A percentile compares a stretch with the other conserved stretches of the same genome.
Conservation (phyloP, 2,329 filamentous ascomycete genomes). For the Colletotrichum magnum region DNA sequence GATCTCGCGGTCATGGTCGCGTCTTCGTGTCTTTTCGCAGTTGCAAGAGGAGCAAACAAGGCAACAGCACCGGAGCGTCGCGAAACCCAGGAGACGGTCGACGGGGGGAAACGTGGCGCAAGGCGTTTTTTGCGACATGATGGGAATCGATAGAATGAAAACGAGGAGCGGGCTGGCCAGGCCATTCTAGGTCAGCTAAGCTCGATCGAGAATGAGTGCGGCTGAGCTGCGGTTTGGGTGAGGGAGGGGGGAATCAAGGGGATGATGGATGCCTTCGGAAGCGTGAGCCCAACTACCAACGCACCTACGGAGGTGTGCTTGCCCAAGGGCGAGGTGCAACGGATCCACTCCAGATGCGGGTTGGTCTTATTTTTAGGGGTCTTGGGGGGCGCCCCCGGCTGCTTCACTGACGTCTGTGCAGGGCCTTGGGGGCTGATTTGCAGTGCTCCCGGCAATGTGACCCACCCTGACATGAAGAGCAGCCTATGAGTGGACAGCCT, state of each 20-base stretch:
- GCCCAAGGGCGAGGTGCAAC: not conserved
- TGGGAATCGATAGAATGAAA: slow-evolving; percentile 18
- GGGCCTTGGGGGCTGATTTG: slow-evolving; percentile 4
- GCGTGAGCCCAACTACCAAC: not conserved
- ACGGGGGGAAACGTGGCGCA: slow-evolving; percentile 28
- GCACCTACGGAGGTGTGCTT: slow-evolving; percentile 2
- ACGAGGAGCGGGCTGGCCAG: not conserved
- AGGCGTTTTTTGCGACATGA: slow-evolving; percentile 36
- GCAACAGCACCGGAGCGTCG: not conserved
- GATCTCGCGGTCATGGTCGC: slow-evolving; percentile 3
- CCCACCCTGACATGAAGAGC: not conserved
- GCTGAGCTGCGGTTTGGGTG: slow-evolving; percentile 29
- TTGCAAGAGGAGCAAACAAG: not conserved
- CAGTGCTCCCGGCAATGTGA: slow-evolving; percentile 14
- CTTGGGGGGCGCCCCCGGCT: slow-evolving; percentile 24
- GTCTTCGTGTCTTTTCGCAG: not conserved
- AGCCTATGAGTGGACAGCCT: too few species aligned
- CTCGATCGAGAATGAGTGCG: slow-evolving; percentile 34
- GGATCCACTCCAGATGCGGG: slow-evolving; percentile 20
- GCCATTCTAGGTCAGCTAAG: slow-evolving; percentile 20
- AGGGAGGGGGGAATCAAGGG: slow-evolving; percentile 3
- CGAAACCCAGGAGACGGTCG: slow-evolving; percentile 5
- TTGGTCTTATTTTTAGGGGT: slow-evolving; percentile 38
- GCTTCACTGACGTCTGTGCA: slow-evolving; percentile 33
- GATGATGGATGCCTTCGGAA: not conserved